These are phyloP conservation scores for Cryphonectria nitschkei DNA, from an alignment of 2,329 filamentous ascomycete genomes.

Conservation along the genomic window DNA sequence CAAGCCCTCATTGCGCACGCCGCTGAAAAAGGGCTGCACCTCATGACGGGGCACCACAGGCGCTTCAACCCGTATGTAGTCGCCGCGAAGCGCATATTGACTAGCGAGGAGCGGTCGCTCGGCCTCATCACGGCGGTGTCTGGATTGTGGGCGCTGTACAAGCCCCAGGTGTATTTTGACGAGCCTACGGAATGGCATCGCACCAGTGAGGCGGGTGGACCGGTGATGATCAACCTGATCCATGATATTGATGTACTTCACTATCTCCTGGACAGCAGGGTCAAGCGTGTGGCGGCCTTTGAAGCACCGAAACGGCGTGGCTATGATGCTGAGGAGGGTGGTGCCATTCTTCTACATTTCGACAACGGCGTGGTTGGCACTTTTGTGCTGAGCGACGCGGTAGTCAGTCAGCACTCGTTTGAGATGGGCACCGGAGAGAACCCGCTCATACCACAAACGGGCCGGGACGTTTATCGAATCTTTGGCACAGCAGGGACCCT, in stretches of 20 bases:
- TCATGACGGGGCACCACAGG: conserved; percentile 61
- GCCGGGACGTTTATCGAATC: conserved; percentile 54
- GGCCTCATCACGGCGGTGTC: conserved; percentile 56
- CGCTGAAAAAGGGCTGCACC: conserved; percentile 40
- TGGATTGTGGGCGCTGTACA: conserved; percentile 57
- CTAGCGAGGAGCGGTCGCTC: conserved; percentile 39
- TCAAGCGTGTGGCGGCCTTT: conserved; percentile 55
- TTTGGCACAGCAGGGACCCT: conserved; percentile 29
- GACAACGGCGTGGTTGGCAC: conserved; percentile 58
- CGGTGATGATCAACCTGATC: conserved; percentile 62
- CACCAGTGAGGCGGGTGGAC: conserved; percentile 46
- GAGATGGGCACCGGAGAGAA: conserved; percentile 64
- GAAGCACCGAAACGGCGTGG: conserved; percentile 47
- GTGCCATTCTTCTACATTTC: conserved; percentile 57
- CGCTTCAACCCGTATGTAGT: conserved; percentile 62
- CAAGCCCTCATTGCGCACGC: conserved; percentile 37
- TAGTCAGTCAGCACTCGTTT: conserved; percentile 56
- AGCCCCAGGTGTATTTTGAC: conserved; percentile 56
- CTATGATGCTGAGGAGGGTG: conserved; percentile 59
- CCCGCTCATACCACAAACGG: conserved; percentile 49
- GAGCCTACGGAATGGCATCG: conserved; percentile 51
- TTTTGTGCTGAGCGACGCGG: conserved; percentile 58
- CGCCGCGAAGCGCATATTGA: conserved; percentile 50
- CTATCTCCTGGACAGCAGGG: conserved; percentile 54
- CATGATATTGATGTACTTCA: conserved; percentile 64